Evolutionary conservation across 805 yeast genomes (phyloP), one percentile per base, ranked within the genome.

Genomic region (Ogataea dorogensis): DNA sequence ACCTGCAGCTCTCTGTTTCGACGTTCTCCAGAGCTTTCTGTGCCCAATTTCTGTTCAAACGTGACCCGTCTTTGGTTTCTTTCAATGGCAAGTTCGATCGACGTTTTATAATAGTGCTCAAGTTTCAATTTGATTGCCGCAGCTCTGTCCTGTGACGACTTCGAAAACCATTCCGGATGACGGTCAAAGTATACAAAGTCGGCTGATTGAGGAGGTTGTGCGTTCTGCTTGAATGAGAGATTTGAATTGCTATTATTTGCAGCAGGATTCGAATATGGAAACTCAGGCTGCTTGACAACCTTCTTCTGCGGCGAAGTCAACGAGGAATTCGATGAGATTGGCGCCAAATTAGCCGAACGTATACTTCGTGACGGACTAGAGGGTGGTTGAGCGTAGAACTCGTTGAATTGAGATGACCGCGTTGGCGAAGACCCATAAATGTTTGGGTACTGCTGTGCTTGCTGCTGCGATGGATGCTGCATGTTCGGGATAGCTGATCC

Each of bases 41-140:
- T 68, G 28, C 75, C 68, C 24, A 88, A 62, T 40, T 76, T 75
- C 47, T 81, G 82, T 64, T 86, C 98, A 46, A 88, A 71, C 50
- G 83, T 87, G 24, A 88, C 75, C 25, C 97, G 73, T 62, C 98
- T 78, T 61, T 89, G 96, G 58, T 91, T 93, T 47, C 98, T 71
- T 61, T 93, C 98, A 43, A 93, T 88, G 0, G 98, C 98, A 58
- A 88, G 94, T 36, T 77, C 75, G 18, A 89, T 94, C 12, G 89
- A 79, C 58, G 85, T 77, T 46, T 86, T 86, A 63, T 87, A 88
- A 56, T 77, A 86, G 54, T 86, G 86, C 56, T 88, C 96, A 31
- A 88, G 66, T 47, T 81, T 80, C 43, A 88, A 68, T 59, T 86
- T 87, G 28, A 86, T 79, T 2, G 91, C 86, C 0, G 94, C 79